Conservation (phyloP, 108 stramenopile genomes). For the Cyclotella kingstonii region DNA sequence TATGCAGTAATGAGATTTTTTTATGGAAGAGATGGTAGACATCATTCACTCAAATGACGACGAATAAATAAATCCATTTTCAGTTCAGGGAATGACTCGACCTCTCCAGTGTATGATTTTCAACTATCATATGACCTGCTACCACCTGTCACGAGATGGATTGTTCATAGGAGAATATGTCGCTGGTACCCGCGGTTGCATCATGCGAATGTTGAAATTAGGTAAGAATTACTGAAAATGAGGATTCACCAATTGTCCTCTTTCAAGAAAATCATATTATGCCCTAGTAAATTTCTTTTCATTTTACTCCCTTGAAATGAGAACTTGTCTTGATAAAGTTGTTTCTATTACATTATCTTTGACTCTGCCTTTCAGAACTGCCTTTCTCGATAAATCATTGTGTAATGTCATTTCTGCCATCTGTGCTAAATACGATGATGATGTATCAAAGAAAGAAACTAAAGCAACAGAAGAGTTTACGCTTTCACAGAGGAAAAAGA, state of each 20-base stretch:
- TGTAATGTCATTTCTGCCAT: conserved; percentile 26
- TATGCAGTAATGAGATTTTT: not conserved
- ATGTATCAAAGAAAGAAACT: not conserved
- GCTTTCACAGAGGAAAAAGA: too few species aligned
- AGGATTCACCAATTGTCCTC: too few species aligned
- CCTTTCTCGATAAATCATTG: conserved; percentile 61
- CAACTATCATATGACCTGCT: conserved; percentile 64
- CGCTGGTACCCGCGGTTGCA: conserved; percentile 63
- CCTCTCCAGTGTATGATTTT: conserved; percentile 58
- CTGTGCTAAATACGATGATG: not conserved
- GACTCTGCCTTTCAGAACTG: conserved; percentile 41
- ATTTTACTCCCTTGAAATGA: not conserved
- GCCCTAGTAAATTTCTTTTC: not conserved
- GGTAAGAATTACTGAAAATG: too few species aligned
- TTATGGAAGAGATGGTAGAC: too few species aligned
- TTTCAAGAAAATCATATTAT: not conserved
- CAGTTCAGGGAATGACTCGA: conserved; percentile 48
- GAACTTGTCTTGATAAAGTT: not conserved
- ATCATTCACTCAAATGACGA: too few species aligned
- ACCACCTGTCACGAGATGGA: conserved; percentile 50
- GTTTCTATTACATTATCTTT: not conserved
- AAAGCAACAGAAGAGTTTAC: too few species aligned
- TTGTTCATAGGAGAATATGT: conserved; percentile 34
- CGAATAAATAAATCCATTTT: too few species aligned
- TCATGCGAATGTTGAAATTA: conserved; percentile 73